Evolutionary conservation across 192 early-diverging fungal genomes (phyloP), one percentile per base, ranked within the genome.

Genomic region (Coemansia sp.): DNA sequence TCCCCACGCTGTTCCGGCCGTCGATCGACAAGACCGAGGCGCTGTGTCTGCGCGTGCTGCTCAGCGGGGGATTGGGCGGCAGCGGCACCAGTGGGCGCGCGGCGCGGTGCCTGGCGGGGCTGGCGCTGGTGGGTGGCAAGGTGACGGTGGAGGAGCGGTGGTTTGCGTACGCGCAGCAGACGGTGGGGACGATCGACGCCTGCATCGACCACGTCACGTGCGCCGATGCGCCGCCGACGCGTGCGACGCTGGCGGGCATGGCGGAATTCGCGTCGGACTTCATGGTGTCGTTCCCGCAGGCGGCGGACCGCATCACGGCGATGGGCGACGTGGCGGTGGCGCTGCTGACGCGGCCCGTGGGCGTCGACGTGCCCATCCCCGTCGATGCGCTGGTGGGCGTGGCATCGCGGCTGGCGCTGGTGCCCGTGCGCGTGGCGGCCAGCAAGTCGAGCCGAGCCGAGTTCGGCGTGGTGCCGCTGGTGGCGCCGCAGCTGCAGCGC

Each of bases 151-250:
- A 78, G 39, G 82, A 84, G 42, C 77, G 74, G 36, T 84, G 82
- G 82, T 84, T 77, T 66, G 59, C 76, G 59, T 62, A 54, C 27
- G 53, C 61, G 7, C 69, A 71, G 62, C 56, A 67, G 57, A 67
- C 77, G 8, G 33, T 79, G 9, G 82, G 73, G 19, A 79, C 77
- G 1, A 79, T 84, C n/a, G 40, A 63, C 19, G 45, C 14, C n/a
- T 84, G 77, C 65, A 54, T 84, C n/a, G 78, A 75, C 34, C 72
- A 74, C 42, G 62, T 78, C 34, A 72, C 77, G 73, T 84, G 73
- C 36, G 62, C 59, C 14, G 62, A 72, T 0, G 19, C 39, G 2
- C 11, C 56, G 51, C 27, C 2, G 51, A 31, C 10, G 27, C 51
- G 14, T n/a, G 8, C 36, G 17, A 4, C 14, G 7, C 3, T 19